Evolutionary conservation across 2,329 filamentous ascomycete species (phyloP), one percentile per base, ranked within the genome.

Genomic region (Clarireedia sp.): DNA sequence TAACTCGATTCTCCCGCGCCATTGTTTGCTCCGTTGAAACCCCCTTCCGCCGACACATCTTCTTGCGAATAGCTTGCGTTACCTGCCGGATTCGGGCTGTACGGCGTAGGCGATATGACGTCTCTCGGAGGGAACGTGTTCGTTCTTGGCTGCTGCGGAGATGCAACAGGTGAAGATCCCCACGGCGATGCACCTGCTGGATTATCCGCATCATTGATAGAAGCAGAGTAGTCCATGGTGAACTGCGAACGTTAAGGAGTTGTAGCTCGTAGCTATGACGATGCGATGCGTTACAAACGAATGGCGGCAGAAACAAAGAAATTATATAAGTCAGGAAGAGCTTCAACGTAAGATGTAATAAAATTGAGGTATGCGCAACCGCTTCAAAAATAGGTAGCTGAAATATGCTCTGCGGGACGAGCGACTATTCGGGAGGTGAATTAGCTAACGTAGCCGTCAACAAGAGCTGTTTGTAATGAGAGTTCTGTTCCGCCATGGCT

Each of bases 181-280:
- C 85, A 88, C 53, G 85, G 85, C 37, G 82, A 85, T 55, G 74
- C 63, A 52, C 77, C 83, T 37, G 74, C 74, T 45, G 79, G 77
- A 65, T 81, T 75, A 54, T 83, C 80, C 33, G 78, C 74, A 64
- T 85, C 81, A 62, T 78, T 72, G 53, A 76, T 73, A 51, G 81
- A 72, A 36, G 75, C 69, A 55, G 82, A 83, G 69, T 87, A 88
- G 68, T 88, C 85, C 85, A 88, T 88, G 46, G 26, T 62, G 46
- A 54, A 38, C 12, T 51, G 23, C 17, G 40, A 40, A 12, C 40
- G 46, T 36, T 26, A 55, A 44, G 41, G 19, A 62, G 37, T n/a
- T 61, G 59, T 59, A 47, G 60, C 55, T 37, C 17, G 56, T 58
- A 60, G 57, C 40, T 58, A 46, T 23, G 21, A 16, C 16, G 43